Evolutionary conservation across 129 eudicot species (phyloP).

Genomic region (Centrapalus pauciflorus): DNA sequence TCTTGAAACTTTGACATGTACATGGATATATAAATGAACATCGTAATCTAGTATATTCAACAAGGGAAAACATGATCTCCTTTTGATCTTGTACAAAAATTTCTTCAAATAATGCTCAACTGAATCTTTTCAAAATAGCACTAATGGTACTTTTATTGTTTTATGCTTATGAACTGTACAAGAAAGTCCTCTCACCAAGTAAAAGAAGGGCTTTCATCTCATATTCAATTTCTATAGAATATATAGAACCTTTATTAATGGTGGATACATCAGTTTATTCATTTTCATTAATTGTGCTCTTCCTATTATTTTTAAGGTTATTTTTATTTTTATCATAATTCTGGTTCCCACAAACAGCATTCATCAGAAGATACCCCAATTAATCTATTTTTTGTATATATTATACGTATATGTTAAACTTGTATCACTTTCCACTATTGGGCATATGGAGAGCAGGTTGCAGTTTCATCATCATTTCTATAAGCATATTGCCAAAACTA

Average conservation of each 20-base stretch:
- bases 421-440: not conserved
- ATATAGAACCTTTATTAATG: not conserved
- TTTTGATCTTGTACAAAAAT: not conserved
- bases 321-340: too few relatives aligned
- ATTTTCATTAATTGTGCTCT: not conserved
- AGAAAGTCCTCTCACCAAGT: not conserved
- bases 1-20: constrained; percentile 10
- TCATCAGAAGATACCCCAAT: not conserved
- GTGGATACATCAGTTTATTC: not conserved
- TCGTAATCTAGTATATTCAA: not conserved
- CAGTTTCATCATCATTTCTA: not conserved
- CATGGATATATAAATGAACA: not conserved
- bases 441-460: not conserved
- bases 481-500: not conserved
- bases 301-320: not conserved
- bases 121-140: not conserved
- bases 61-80: not conserved
- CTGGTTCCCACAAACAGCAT: not conserved
- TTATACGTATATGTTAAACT: not conserved
- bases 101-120: not conserved
- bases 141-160: not conserved
- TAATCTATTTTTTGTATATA: not conserved
- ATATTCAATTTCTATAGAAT: too few relatives aligned
- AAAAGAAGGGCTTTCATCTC: too few relatives aligned
- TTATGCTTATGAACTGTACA: not conserved